phyloP scores from a whole-genome alignment of 768 basidiomycete genomes.

The Mycena amicta region DNA sequence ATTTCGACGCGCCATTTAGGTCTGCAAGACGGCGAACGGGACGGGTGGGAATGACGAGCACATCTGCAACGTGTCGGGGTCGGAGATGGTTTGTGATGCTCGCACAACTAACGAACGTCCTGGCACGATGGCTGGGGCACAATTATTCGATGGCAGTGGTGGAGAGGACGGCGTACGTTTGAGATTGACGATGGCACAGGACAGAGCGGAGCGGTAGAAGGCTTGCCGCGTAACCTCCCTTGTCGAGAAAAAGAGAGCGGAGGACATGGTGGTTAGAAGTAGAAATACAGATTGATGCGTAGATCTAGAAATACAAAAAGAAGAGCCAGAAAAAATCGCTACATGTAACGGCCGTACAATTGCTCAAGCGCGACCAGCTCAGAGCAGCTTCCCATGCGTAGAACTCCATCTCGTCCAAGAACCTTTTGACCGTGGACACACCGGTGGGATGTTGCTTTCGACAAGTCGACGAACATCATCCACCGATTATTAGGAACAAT shows the following conservation, averaged over 20 bases:
- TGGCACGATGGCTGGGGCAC: constrained; percentile 11
- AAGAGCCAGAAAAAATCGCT: neutral
- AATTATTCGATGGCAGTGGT: neutral
- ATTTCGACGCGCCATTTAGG: constrained; percentile 43
- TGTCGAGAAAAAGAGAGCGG: constrained; percentile 66
- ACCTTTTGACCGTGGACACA: constrained; percentile 11
- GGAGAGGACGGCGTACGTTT: constrained; percentile 69
- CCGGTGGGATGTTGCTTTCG: constrained; percentile 21
- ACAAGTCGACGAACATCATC: constrained; percentile 29
- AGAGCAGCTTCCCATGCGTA: neutral
- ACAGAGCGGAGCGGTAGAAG: constrained; percentile 69
- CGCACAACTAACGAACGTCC: constrained; percentile 18
- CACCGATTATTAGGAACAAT: constrained; percentile 22
- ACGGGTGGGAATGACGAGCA: constrained; percentile 61
- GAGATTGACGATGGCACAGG: constrained; percentile 90
- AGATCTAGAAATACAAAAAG: neutral
- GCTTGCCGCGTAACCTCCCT: constrained; percentile 78
- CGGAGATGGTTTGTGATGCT: neutral
- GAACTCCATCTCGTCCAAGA: constrained; percentile 7
- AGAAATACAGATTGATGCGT: neutral
- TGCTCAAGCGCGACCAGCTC: constrained; percentile 15
- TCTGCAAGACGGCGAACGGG: constrained; percentile 59
- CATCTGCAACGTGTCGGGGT: constrained; percentile 42
- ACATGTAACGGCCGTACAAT: constrained; percentile 5
- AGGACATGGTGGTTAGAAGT: constrained; percentile 25